Evolutionary conservation across 305 asterid genomes (phyloP), one percentile per base, ranked within the genome.

Genomic region (Ilex paraguariensis): DNA sequence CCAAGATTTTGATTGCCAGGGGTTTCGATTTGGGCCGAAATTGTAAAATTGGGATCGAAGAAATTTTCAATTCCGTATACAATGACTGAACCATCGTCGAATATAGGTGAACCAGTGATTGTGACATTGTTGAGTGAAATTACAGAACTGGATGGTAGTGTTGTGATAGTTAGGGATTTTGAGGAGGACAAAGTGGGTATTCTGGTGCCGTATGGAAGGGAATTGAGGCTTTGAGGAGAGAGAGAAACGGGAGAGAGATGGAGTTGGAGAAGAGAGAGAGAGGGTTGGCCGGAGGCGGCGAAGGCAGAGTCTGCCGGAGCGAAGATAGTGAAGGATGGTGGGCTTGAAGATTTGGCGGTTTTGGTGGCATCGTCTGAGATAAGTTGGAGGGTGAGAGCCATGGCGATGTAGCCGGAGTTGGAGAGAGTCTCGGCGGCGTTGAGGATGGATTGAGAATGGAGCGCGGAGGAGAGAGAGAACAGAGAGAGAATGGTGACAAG

Each of bases 361-460:
- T 7, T 6, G 56, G 3, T 1, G 15, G 14, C 8, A 14, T 7
- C 7, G 14, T 13, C 28, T 2, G 56, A 13, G 68, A 81, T 69
- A 70, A 81, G 77, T 28, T 81, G 77, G 52, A 89, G 75, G 51
- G 85, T 79, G 69, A 87, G 84, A 6, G 95, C 81, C 96, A 90
- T 90, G 15, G 96, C 77, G 0, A 57, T 54, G 79, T 78, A 84
- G 56, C 93, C 95, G 39, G 94, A 83, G 49, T 67, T 82, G 0
- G 88, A 79, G 30, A 91, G 90, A 11, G 90, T 79, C 15, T 86
- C 86, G 31, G 73, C 93, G 21, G 96, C 96, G 68, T 81, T 77
- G 61, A 73, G 33, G 64, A 90, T 56, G 32, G 83, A 60, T 7
- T 59, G 79, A 0, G 85, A 74, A 36, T 28, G 40, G 63, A 32